A percentile compares a stretch with the other conserved stretches of the same genome.
These are phyloP conservation scores for Colletotrichum sojae DNA, from an alignment of 2,329 filamentous ascomycete genomes.

Conservation along the genomic window DNA sequence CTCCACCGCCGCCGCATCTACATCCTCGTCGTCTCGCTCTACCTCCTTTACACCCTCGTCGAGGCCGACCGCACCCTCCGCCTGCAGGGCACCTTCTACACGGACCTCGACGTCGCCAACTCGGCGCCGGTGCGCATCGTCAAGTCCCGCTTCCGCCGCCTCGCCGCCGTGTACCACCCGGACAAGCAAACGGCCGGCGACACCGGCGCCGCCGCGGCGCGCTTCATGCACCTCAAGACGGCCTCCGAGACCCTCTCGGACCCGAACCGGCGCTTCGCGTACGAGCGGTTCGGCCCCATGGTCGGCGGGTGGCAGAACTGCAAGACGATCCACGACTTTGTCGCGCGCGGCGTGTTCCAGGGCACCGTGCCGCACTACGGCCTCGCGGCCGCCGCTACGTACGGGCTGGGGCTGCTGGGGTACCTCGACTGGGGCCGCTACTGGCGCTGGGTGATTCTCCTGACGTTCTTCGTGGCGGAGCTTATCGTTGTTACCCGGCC, in stretches of 20 bases:
- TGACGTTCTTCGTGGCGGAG: constrained; percentile 69
- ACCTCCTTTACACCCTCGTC: constrained; percentile 93
- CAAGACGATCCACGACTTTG: constrained; percentile 79
- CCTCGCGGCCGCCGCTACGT: constrained; percentile 69
- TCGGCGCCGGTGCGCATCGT: constrained; percentile 76
- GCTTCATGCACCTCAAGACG: constrained; percentile 87
- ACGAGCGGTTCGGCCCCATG: constrained; percentile 88
- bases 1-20: constrained; percentile 87
- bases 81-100: constrained; percentile 82
- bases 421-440: constrained; percentile 78
- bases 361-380: constrained; percentile 73
- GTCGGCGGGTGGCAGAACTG: constrained; percentile 77
- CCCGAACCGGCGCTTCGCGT: constrained; percentile 84
- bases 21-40: constrained; percentile 84
- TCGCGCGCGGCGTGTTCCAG: constrained; percentile 75
- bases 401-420: constrained; percentile 74
- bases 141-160: constrained; percentile 86
- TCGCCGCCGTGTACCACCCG: constrained; percentile 82
- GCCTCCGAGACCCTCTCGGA: constrained; percentile 88
- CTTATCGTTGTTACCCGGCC: constrained; percentile 70
- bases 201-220: constrained; percentile 53
- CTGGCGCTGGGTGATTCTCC: constrained; percentile 74
- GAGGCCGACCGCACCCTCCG: constrained; percentile 89
- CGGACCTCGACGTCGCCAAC: constrained; percentile 78
- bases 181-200: constrained; percentile 76